phyloP scores from a whole-genome alignment of 2,329 filamentous ascomycete species.

The Trichoderma asperellum region DNA sequence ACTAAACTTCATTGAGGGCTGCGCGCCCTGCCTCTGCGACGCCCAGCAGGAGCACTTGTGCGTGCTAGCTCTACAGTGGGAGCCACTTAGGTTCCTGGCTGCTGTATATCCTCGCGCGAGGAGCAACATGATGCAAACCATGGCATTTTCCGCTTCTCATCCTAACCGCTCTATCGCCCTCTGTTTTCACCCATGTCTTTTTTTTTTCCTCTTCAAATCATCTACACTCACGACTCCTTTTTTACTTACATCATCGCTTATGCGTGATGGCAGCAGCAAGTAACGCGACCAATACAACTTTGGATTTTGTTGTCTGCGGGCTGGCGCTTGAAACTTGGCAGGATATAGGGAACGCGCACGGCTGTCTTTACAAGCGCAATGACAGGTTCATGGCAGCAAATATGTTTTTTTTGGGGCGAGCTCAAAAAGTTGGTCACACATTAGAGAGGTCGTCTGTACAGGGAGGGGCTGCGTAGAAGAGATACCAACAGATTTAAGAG shows the following conservation, averaged over 20 bases:
- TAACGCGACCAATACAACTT: conserved; percentile 7
- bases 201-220: conserved; percentile 9
- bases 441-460: conserved; percentile 8
- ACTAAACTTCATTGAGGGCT: background rate
- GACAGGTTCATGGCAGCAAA: conserved; percentile 12
- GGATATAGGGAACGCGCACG: conserved; percentile 23
- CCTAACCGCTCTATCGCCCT: background rate
- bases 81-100: background rate
- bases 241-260: conserved; percentile 2
- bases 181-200: background rate
- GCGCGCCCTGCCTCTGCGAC: conserved; percentile 5
- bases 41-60: background rate
- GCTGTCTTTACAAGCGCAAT: conserved; percentile 20
- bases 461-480: conserved; percentile 23
- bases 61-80: conserved; percentile 7
- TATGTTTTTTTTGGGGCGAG: conserved; percentile 5
- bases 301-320: conserved; percentile 11
- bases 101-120: conserved; percentile 4
- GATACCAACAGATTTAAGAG: conserved; percentile 26
- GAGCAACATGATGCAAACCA: background rate
- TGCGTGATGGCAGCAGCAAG: conserved; percentile 10
- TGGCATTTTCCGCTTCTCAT: background rate
- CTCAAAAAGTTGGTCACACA: conserved; percentile 28
- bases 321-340: conserved; percentile 21
- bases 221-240: conserved; percentile 13